Evolutionary conservation across 306 rosid species (phyloP).

Genomic region (Ormosia semicastrata): DNA sequence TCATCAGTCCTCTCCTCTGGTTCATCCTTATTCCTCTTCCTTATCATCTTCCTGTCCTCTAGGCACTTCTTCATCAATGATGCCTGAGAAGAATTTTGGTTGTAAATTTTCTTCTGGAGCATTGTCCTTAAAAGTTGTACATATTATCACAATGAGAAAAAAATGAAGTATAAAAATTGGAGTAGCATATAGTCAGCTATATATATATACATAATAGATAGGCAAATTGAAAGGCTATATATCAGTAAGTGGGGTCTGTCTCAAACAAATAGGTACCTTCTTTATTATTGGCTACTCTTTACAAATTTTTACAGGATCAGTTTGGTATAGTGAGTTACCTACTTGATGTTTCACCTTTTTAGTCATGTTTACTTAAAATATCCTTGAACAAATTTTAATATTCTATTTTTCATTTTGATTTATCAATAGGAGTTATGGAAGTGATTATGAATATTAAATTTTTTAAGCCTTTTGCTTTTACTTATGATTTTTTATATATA

Average conservation of each 20-base stretch:
- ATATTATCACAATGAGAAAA: neutral
- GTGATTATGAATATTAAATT: no score
- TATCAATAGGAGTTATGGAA: no score
- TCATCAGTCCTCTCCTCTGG: conserved; percentile 42
- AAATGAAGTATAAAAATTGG: neutral
- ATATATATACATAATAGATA: neutral
- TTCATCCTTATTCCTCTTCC: conserved; percentile 43
- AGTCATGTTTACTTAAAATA: no score
- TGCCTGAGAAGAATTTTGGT: conserved; percentile 53
- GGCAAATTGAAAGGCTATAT: neutral
- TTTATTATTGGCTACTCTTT: no score
- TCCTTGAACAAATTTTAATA: no score
- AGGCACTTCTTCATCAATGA: conserved; percentile 55
- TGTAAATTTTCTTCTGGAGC: conserved; percentile 74
- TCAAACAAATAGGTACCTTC: conserved; percentile 51
- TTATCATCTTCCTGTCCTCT: conserved; percentile 49
- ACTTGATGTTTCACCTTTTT: no score
- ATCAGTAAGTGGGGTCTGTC: neutral
- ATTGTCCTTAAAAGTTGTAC: conserved; percentile 79
- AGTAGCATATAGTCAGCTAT: neutral
- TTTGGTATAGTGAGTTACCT: no score
- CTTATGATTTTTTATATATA: no score
- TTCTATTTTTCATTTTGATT: no score
- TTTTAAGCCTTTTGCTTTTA: no score
- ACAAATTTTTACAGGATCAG: no score